Conservation (phyloP, 495 filamentous ascomycete species). For the Xylaria longipes region DNA sequence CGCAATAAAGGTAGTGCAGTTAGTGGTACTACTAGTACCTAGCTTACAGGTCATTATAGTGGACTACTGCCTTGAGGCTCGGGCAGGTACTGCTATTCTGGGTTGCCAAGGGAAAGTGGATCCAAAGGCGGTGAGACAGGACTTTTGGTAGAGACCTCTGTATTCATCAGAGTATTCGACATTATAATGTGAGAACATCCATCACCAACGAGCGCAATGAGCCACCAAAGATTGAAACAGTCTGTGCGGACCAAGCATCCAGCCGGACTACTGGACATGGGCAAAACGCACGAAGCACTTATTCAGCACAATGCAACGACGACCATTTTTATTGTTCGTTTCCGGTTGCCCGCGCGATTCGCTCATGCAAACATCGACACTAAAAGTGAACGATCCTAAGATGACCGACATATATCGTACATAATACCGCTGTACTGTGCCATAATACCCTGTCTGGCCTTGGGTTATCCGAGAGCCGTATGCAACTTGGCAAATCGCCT, state of each 20-base stretch:
- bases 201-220: neutral
- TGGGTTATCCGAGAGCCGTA: conserved; percentile 18
- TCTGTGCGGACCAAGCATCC: neutral
- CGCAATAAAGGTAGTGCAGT: too few species aligned
- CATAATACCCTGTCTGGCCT: conserved; percentile 1
- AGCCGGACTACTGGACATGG: neutral
- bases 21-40: too few species aligned
- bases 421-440: neutral
- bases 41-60: too few species aligned
- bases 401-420: conserved; percentile 25
- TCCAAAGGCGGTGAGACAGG: too few species aligned
- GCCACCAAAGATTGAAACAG: neutral
- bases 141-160: too few species aligned
- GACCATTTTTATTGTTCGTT: neutral
- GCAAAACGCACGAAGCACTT: neutral
- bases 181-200: neutral
- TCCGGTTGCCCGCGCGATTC: conserved; percentile 13
- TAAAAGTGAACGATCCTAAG: conserved; percentile 10
- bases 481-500: conserved; percentile 15
- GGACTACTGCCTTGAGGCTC: too few species aligned
- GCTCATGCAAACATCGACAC: conserved; percentile 17
- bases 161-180: neutral
- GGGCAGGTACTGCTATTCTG: too few species aligned
- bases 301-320: conserved; percentile 5
- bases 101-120: too few species aligned